These are phyloP conservation scores for Claviceps maximensis DNA, from an alignment of 2,329 filamentous ascomycete genomes.

Conservation along the genomic window DNA sequence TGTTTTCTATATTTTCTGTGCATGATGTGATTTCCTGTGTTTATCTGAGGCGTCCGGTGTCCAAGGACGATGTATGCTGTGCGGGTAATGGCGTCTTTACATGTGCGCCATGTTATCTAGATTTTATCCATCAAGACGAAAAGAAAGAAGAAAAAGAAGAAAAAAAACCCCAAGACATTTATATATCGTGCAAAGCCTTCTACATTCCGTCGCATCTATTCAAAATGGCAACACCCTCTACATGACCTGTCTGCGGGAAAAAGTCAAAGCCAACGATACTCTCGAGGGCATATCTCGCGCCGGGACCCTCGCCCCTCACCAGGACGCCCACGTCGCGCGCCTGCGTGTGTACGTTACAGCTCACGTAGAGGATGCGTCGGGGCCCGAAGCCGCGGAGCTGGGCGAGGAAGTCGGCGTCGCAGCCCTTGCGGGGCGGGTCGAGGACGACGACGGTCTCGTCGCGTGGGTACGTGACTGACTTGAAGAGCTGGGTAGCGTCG, in stretches of 20 bases:
- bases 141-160: no score
- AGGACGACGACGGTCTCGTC: slow-evolving; percentile 87
- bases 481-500: slow-evolving; percentile 75
- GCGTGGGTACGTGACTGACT: slow-evolving; percentile 55
- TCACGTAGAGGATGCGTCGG: slow-evolving; percentile 77
- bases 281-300: slow-evolving; percentile 66
- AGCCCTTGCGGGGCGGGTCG: slow-evolving; percentile 93
- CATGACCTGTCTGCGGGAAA: slow-evolving; percentile 75
- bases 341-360: slow-evolving; percentile 96
- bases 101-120: no score
- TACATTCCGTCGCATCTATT: slow-evolving; percentile 33
- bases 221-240: slow-evolving; percentile 54
- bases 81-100: no score
- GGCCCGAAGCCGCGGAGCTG: slow-evolving; percentile 73
- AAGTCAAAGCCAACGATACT: slow-evolving; percentile 90
- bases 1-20: no score
- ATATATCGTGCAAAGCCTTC: no score
- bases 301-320: slow-evolving; percentile 49
- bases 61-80: no score
- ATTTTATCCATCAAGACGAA: no score
- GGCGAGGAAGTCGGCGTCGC: slow-evolving; percentile 68
- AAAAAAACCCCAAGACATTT: no score
- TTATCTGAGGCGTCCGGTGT: no score
- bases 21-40: no score
- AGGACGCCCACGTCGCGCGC: slow-evolving; percentile 83